Evolutionary conservation across 2,329 filamentous ascomycete genomes (phyloP).

Genomic region (Aspergillus sp.): DNA sequence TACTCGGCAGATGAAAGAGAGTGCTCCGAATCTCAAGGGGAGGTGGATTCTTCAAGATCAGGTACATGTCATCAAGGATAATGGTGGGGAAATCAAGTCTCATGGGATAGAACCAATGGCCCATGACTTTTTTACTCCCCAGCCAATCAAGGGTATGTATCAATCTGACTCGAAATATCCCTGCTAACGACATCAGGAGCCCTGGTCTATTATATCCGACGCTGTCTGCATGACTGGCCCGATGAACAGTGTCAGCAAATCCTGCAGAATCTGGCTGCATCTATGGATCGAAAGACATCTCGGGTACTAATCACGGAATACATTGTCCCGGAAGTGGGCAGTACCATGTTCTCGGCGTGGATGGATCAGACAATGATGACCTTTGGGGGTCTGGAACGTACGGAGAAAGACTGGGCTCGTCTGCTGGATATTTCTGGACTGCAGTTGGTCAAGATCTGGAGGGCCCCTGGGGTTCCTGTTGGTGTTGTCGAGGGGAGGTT

Average conservation of each 20-base stretch:
- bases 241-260: constrained; percentile 11
- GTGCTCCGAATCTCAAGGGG: constrained; percentile 8
- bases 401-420: constrained; percentile 17
- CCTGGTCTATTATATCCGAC: constrained; percentile 26
- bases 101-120: constrained; percentile 11
- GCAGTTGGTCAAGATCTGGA: constrained; percentile 18
- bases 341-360: constrained; percentile 13
- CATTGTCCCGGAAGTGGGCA: constrained; percentile 17
- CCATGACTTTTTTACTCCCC: constrained; percentile 17
- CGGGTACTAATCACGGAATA: constrained; percentile 22
- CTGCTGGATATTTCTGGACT: constrained; percentile 18
- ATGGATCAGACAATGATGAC: constrained; percentile 22
- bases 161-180: background rate
- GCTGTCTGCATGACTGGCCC: constrained; percentile 27
- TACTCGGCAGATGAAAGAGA: constrained; percentile 8
- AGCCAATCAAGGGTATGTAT: constrained; percentile 16
- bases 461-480: constrained; percentile 8
- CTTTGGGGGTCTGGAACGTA: constrained; percentile 21
- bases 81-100: constrained; percentile 4
- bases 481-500: constrained; percentile 19
- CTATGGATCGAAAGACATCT: constrained; percentile 15
- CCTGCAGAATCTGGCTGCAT: constrained; percentile 13
- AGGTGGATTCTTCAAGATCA: constrained; percentile 19
- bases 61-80: constrained; percentile 8
- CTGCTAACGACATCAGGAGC: constrained; percentile 12